Conservation (phyloP, 805 yeast genomes). For the Cyberlindnera mrakii region DNA sequence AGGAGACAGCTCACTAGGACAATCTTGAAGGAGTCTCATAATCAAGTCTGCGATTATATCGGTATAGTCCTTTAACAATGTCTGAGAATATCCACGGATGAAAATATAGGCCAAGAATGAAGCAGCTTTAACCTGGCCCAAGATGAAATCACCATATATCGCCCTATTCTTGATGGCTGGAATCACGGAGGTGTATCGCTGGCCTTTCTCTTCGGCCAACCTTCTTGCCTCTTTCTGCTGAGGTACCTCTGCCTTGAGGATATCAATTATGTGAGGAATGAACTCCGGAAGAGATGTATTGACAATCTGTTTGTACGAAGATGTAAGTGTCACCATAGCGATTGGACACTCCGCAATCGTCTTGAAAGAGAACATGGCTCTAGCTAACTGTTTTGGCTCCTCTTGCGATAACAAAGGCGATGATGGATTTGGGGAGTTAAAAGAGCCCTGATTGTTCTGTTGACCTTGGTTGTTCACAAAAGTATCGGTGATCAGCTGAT, state of each 20-base stretch:
- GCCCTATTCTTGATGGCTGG: slow-evolving; percentile 69
- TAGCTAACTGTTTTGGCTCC: slow-evolving; percentile 47
- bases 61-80: slow-evolving; percentile 49
- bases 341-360: slow-evolving; percentile 95
- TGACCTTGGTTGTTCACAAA: slow-evolving; percentile 37
- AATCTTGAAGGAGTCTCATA: slow-evolving; percentile 81
- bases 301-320: slow-evolving; percentile 76
- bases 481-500: slow-evolving; percentile 62
- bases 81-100: slow-evolving; percentile 74
- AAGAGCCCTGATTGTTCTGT: slow-evolving; percentile 10
- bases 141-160: slow-evolving; percentile 80
- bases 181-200: slow-evolving; percentile 63
- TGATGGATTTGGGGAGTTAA: slow-evolving; percentile 30
- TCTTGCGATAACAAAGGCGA: slow-evolving; percentile 36
- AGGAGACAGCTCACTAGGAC: slow-evolving; percentile 88
- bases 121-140: slow-evolving; percentile 94
- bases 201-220: slow-evolving; percentile 48
- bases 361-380: slow-evolving; percentile 79
- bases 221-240: slow-evolving; percentile 68
- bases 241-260: slow-evolving; percentile 73
- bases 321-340: slow-evolving; percentile 86
- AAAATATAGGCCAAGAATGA: slow-evolving; percentile 90
- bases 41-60: slow-evolving; percentile 79
- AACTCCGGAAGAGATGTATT: slow-evolving; percentile 66
- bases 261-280: slow-evolving; percentile 73